Percentiles rank a stretch among this genome's conserved stretches.
Conservation (phyloP, 2,329 filamentous ascomycete species). For the Verruconis gallopava region DNA sequence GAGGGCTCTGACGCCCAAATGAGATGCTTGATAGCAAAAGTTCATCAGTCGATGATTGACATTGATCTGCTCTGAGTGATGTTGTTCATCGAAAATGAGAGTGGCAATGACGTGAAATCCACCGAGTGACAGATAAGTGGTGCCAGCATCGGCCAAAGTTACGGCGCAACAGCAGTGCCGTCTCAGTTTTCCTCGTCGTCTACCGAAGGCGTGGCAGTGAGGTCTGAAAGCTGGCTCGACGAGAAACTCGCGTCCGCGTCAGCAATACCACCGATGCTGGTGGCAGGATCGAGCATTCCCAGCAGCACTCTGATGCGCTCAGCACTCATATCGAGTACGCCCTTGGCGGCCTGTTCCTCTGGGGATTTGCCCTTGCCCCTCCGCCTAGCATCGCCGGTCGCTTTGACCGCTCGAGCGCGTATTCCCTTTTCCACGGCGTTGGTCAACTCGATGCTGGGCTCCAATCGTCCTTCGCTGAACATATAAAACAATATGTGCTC, state of each 20-base stretch:
- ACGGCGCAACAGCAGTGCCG: too few relatives aligned
- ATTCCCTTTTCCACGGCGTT: conserved; percentile 5
- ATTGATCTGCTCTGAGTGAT: too few relatives aligned
- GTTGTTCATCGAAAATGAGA: too few relatives aligned
- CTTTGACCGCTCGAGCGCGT: conserved; percentile 11
- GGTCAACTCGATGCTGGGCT: not conserved
- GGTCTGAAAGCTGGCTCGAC: not conserved
- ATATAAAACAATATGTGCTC: conserved; percentile 51
- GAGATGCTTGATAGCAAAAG: too few relatives aligned
- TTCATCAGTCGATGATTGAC: too few relatives aligned
- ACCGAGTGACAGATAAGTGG: too few relatives aligned
- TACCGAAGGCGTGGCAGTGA: not conserved
- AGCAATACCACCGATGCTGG: not conserved
- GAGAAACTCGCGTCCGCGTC: not conserved
- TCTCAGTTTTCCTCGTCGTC: not conserved
- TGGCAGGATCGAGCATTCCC: not conserved
- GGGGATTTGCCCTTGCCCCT: not conserved
- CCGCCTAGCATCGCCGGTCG: conserved; percentile 1
- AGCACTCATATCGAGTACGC: conserved; percentile 2
- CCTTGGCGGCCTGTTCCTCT: not conserved
- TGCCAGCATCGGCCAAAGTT: too few relatives aligned
- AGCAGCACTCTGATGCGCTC: conserved; percentile 4
- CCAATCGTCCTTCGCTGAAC: not conserved
- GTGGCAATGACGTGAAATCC: too few relatives aligned
- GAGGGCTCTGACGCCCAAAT: too few relatives aligned